Base-by-base conservation (phyloP, 352 stramenopile species). In the Pythium biforme region DNA sequence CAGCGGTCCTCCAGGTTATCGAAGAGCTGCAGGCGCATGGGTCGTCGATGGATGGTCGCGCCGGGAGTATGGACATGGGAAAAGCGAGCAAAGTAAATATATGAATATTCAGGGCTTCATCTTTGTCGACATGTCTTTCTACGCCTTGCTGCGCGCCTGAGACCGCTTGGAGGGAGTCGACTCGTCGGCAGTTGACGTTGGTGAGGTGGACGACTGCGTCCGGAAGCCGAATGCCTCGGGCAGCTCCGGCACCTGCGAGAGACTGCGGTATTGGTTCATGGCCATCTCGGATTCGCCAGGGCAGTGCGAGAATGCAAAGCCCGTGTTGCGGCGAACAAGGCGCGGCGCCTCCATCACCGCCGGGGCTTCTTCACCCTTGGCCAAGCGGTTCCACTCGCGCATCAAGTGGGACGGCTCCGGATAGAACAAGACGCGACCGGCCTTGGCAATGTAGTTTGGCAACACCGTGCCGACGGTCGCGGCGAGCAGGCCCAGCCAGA, bases 321-420 rank as follows among this genome's bases (percentile, higher is more conserved):
- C 87, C 15, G 87, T 94, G 56, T 92, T 91, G 41, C 77, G 79
- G n/a, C 87, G 87, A 47, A 95, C 81, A 19, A 95, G 77, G 0
- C 86, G 77, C 3, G 86, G 84, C 1, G 83, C 89, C 19, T 94
- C 78, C 62, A 84, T 59, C 12, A 79, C 57, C 34, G 81, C 66
- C 0, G 75, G 73, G 0, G 79, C 69, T 31, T 92, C 83, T 59
- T 92, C 81, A 20, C 75, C 70, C 68, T 92, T 92, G n/a, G 83
- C 80, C 66, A 94, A 39, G 40, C 83, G 83, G 66, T 96, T 96
- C 88, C 88, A 96, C 67, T 96, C 88, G 20, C 88, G 86, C 88
- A 96, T 96, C 55, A 96, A 55, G 49, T 96, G 86, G 27, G 88
- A 94, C 33, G 88, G 88, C 64, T 96, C 88, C 0, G 88, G 88